Evolutionary conservation across 352 stramenopile species (phyloP), one percentile per base, ranked within the genome.

Genomic region (Peronospora destructor): DNA sequence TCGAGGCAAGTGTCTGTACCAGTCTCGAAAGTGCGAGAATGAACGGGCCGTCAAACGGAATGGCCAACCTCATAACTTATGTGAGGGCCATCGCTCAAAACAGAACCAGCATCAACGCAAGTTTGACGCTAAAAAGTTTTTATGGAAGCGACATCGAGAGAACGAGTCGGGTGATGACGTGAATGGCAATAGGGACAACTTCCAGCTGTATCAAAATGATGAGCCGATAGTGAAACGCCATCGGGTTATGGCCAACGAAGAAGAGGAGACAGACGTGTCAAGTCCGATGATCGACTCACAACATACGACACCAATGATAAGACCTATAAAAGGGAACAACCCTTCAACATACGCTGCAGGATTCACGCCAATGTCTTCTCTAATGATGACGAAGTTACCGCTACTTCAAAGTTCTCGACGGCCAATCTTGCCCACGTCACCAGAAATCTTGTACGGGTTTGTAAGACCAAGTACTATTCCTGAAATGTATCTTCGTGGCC

Each of bases 81-180:
- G 78, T 38, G 78, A 90, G 25, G 73, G 83, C 49, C 78, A 90
- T 51, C 76, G 78, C 11, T 61, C 54, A 29, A 87, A 86, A 58
- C 78, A 90, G 62, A 90, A 90, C 53, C 72, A 85, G 61, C 76
- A 90, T 54, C 78, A 90, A 48, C 76, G 78, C 52, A 90, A 87
- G 53, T 87, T 90, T 38, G 78, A 90, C 51, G 76, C 72, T 30
- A 90, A 87, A 52, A 87, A 85, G 60, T 87, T 84, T 62, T 78
- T 70, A 14, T 61, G 71, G 33, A 75, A 75, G 42, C 62, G 69
- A 37, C 62, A 49, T 25, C 45, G 45, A 23, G 51, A 46, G 37
- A 72, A 58, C 33, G 39, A 32, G 12, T 68, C 39, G 19, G 63
- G 71, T 3, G 55, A 72, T 1, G 48, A 69, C 16, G 10, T 2